These are phyloP conservation scores for Furcasterigmium furcatum DNA, from an alignment of 2,329 filamentous ascomycete genomes.

Conservation along the genomic window DNA sequence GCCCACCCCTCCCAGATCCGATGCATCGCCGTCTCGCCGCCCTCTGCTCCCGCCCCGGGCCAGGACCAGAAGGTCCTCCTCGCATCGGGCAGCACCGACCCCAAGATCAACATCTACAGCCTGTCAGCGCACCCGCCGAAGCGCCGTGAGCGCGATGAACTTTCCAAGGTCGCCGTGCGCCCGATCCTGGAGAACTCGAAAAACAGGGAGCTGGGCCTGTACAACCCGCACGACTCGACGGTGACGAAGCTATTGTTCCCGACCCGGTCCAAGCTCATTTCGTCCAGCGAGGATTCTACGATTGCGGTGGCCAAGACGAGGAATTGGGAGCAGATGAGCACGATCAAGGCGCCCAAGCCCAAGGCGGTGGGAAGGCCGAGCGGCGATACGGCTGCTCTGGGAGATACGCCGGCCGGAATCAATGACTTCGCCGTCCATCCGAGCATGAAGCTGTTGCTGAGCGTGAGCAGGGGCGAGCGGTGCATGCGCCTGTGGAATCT, in stretches of 20 bases:
- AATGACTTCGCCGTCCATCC: slow-evolving; percentile 96
- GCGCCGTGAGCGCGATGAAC: slow-evolving; percentile 51
- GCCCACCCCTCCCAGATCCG: slow-evolving; percentile 88
- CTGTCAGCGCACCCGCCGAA: slow-evolving; percentile 68
- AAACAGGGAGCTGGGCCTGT: slow-evolving; percentile 82
- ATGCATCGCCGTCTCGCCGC: slow-evolving; percentile 80
- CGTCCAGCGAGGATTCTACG: slow-evolving; percentile 85
- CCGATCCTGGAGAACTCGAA: slow-evolving; percentile 79
- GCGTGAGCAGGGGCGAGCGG: slow-evolving; percentile 82
- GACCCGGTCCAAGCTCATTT: slow-evolving; percentile 80
- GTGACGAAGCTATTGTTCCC: slow-evolving; percentile 81
- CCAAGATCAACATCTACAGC: slow-evolving; percentile 92
- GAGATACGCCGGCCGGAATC: slow-evolving; percentile 79
- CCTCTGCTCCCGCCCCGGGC: slow-evolving; percentile 57
- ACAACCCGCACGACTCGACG: slow-evolving; percentile 82
- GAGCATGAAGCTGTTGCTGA: slow-evolving; percentile 95
- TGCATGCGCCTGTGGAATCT: slow-evolving; percentile 96
- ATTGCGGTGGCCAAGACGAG: slow-evolving; percentile 83
- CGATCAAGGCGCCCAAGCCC: slow-evolving; percentile 84
- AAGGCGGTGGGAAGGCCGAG: slow-evolving; percentile 77
- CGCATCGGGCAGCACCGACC: slow-evolving; percentile 88
- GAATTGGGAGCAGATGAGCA: slow-evolving; percentile 85
- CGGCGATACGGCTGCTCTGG: slow-evolving; percentile 83
- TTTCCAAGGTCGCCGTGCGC: slow-evolving; percentile 67
- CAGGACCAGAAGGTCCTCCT: slow-evolving; percentile 82